A percentile compares a stretch with the other conserved stretches of the same genome.
Evolutionary conservation across 371 early-diverging fungal species (phyloP).

Genomic region (Mucor mucedo): DNA sequence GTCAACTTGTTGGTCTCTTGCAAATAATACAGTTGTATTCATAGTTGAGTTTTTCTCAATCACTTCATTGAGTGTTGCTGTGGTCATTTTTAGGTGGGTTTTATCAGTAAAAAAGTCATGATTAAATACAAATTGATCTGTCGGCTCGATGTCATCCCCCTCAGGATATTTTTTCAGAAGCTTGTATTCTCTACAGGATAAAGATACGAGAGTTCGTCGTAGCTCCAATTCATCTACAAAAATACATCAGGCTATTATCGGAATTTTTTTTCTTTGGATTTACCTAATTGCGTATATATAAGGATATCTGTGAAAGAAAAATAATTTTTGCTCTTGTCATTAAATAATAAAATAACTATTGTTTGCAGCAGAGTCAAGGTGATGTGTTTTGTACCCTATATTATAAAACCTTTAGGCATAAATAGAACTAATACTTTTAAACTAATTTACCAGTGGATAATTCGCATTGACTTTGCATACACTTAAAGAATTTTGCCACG

Average conservation of each 20-base stretch:
- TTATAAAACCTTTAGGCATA: background rate
- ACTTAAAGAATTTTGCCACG: constrained; percentile 87
- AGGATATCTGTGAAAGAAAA: constrained; percentile 76
- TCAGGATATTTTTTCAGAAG: constrained; percentile 71
- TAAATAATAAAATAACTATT: constrained; percentile 77
- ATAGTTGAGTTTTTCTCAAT: constrained; percentile 76
- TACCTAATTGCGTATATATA: constrained; percentile 67
- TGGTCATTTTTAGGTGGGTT: constrained; percentile 81
- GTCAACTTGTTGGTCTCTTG: constrained; percentile 78
- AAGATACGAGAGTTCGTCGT: constrained; percentile 78
- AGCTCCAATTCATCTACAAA: constrained; percentile 74
- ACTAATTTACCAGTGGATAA: constrained; percentile 58
- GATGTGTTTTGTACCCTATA: constrained; percentile 69
- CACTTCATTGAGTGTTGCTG: constrained; percentile 84
- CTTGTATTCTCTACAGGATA: constrained; percentile 81
- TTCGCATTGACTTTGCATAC: constrained; percentile 74
- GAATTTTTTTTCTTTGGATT: background rate
- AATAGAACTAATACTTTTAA: background rate
- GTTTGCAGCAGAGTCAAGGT: constrained; percentile 80
- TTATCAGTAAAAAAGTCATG: constrained; percentile 65
- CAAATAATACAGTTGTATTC: constrained; percentile 74
- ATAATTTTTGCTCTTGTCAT: constrained; percentile 47
- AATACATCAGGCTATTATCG: background rate
- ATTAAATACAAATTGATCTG: constrained; percentile 76
- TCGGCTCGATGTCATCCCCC: constrained; percentile 56